Conservation (phyloP, 495 filamentous ascomycete species). For the Amniculicola lignicola region DNA sequence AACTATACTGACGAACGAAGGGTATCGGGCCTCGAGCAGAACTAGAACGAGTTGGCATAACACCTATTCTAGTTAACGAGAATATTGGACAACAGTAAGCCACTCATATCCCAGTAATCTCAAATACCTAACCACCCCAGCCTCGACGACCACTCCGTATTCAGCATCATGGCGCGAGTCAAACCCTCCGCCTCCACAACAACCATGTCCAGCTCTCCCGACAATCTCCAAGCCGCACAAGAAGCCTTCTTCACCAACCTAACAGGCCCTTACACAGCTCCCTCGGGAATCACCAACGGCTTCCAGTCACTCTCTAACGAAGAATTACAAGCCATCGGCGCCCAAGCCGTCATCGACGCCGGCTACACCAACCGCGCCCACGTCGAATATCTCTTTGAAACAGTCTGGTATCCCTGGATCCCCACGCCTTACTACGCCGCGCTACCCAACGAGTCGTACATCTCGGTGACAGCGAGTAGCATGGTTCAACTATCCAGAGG, state of each 20-base stretch:
- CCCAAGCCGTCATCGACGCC: background rate
- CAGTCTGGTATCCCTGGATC: conserved; percentile 2
- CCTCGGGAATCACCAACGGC: conserved; percentile 9
- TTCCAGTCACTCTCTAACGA: background rate
- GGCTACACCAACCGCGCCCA: conserved; percentile 2
- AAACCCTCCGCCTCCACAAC: background rate
- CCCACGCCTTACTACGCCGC: background rate
- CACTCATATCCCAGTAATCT: too few relatives aligned
- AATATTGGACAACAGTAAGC: conserved; percentile 8
- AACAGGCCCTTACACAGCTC: conserved; percentile 1
- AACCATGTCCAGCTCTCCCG: background rate
- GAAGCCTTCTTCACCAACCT: background rate
- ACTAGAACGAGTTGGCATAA: conserved; percentile 1
- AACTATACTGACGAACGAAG: background rate
- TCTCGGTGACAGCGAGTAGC: background rate
- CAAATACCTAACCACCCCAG: too few relatives aligned
- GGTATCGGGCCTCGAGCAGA: background rate
- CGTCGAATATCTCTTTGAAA: conserved; percentile 17
- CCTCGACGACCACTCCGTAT: conserved; percentile 7
- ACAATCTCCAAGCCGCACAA: background rate
- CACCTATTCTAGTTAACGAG: background rate
- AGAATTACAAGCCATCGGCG: conserved; percentile 1
- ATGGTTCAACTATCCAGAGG: background rate
- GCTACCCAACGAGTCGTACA: conserved; percentile 7
- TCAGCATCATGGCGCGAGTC: background rate